A percentile compares a stretch with the other conserved stretches of the same genome.
These are phyloP conservation scores for Cucumis sativus DNA, from an alignment of 306 rosid species.

Conservation along the genomic window DNA sequence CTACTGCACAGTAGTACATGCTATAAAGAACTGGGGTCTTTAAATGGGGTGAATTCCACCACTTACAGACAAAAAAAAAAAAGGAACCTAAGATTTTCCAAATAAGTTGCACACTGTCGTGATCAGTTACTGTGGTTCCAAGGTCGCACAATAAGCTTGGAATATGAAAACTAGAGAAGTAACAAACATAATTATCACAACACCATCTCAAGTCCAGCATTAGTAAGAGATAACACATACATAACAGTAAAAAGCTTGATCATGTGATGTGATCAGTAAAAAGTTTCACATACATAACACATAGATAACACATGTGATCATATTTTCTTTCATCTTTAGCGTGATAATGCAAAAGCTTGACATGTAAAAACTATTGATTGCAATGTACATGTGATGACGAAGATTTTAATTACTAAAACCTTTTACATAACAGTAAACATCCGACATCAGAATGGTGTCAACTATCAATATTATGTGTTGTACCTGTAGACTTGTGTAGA, in stretches of 20 bases:
- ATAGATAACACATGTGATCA: background rate
- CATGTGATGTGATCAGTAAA: no score
- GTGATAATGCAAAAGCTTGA: background rate
- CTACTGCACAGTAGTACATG: background rate
- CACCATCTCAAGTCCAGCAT: background rate
- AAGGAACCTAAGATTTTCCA: background rate
- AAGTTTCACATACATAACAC: no score
- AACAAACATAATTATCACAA: background rate
- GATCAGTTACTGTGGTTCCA: background rate
- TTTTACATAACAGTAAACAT: background rate
- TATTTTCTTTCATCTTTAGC: background rate
- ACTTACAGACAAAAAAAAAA: background rate
- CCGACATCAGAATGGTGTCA: background rate
- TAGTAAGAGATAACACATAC: background rate
- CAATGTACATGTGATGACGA: background rate
- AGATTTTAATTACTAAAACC: background rate
- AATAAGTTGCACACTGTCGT: background rate
- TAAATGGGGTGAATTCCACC: background rate
- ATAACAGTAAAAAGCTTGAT: no score
- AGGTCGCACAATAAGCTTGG: background rate
- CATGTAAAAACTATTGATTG: background rate
- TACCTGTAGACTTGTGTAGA: constrained; percentile 79
- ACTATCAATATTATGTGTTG: background rate
- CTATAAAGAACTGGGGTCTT: background rate
- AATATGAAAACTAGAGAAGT: background rate